These are phyloP conservation scores for Tuber aestivum DNA, from an alignment of 495 filamentous ascomycete genomes.

Conservation along the genomic window DNA sequence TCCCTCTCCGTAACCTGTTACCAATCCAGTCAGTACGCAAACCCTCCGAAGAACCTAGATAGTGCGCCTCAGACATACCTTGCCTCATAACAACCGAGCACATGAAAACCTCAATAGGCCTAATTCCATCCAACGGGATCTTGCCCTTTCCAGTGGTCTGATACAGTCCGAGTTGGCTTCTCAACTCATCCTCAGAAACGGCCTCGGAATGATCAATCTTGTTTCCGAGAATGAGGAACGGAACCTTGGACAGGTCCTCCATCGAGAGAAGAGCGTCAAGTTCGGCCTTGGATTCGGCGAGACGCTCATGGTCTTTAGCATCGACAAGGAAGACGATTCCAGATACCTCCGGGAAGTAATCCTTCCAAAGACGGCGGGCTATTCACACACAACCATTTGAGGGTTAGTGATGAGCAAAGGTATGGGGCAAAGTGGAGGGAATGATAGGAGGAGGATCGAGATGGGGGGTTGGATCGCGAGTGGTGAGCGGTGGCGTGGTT, in stretches of 20 bases:
- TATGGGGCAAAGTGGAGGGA: neutral
- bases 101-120: slow-evolving; percentile 98
- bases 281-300: slow-evolving; percentile 90
- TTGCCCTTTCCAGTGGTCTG: slow-evolving; percentile 98
- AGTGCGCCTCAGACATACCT: slow-evolving; percentile 52
- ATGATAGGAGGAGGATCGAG: neutral
- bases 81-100: slow-evolving; percentile 97
- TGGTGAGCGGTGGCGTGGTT: neutral
- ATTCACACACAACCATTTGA: slow-evolving; percentile 6
- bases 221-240: slow-evolving; percentile 92
- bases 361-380: slow-evolving; percentile 96
- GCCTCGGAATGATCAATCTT: slow-evolving; percentile 98
- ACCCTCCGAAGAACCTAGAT: slow-evolving; percentile 6
- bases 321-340: slow-evolving; percentile 98
- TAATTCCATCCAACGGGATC: slow-evolving; percentile 86
- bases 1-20: slow-evolving; percentile 63
- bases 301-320: slow-evolving; percentile 90
- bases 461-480: neutral
- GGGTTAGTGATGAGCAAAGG: neutral
- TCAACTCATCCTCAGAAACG: slow-evolving; percentile 87
- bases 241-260: slow-evolving; percentile 89
- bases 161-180: slow-evolving; percentile 82
- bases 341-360: slow-evolving; percentile 97
- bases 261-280: slow-evolving; percentile 88
- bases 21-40: slow-evolving; percentile 13